phyloP scores from a whole-genome alignment of 2,329 filamentous ascomycete genomes.

The Colletotrichum echinochloae region DNA sequence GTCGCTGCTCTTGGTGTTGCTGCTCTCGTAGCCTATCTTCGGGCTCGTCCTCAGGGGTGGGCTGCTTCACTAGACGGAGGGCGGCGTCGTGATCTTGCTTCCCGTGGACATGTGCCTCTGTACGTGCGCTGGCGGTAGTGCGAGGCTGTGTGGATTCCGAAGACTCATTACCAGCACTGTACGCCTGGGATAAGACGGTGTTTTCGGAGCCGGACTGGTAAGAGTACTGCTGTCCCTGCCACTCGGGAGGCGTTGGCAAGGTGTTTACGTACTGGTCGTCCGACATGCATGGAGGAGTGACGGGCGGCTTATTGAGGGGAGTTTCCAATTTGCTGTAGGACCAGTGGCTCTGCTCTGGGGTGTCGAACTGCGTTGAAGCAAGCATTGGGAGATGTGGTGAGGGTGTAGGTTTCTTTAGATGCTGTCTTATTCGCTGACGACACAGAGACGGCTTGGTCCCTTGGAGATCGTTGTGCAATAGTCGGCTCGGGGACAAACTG shows the following conservation, averaged over 20 bases:
- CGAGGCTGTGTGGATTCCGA: constrained; percentile 52
- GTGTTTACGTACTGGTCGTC: constrained; percentile 65
- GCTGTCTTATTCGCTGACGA: constrained; percentile 32
- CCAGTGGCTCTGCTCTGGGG: constrained; percentile 67
- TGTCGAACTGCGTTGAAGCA: constrained; percentile 65
- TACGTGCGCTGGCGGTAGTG: constrained; percentile 51
- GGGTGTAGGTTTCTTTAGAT: constrained; percentile 23
- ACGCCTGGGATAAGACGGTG: constrained; percentile 59
- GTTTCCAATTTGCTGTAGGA: constrained; percentile 65
- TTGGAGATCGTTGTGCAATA: constrained; percentile 34
- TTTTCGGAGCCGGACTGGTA: constrained; percentile 59
- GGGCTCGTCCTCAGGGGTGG: constrained; percentile 54
- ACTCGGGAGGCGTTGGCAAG: constrained; percentile 64
- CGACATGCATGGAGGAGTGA: constrained; percentile 66
- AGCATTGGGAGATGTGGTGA: constrained; percentile 61
- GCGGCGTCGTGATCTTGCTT: constrained; percentile 62
- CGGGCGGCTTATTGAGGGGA: constrained; percentile 57
- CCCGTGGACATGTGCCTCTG: constrained; percentile 73
- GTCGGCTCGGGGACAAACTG: background rate
- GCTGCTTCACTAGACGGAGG: constrained; percentile 55
- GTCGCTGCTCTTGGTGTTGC: constrained; percentile 35
- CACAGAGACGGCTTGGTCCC: constrained; percentile 19
- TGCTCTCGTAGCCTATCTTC: constrained; percentile 45
- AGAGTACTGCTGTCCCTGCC: constrained; percentile 67
- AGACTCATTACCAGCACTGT: constrained; percentile 56